These are phyloP conservation scores for Fusarium equiseti DNA, from an alignment of 2,329 filamentous ascomycete genomes.

Conservation along the genomic window DNA sequence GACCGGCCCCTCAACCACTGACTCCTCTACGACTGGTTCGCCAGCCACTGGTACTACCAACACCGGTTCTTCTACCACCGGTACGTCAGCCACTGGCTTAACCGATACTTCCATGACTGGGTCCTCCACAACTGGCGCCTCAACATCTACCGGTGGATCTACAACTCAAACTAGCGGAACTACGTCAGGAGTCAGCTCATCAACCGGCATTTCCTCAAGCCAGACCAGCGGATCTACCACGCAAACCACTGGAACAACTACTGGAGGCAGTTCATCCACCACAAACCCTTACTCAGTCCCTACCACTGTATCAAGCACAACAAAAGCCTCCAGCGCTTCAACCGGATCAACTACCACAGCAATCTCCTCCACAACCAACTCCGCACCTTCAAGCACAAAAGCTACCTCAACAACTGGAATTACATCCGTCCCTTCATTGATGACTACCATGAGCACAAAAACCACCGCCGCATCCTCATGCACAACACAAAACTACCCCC, in stretches of 20 bases:
- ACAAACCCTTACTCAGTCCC: neutral
- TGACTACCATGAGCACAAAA: slow-evolving; percentile 8
- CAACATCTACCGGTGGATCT: neutral
- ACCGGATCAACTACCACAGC: neutral
- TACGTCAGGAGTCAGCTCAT: neutral
- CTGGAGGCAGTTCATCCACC: neutral
- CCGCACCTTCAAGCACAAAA: neutral
- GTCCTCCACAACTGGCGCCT: neutral
- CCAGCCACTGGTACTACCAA: neutral
- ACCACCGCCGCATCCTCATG: neutral
- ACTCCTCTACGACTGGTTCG: neutral
- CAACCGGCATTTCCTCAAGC: neutral
- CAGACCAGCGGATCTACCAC: neutral
- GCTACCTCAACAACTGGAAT: neutral
- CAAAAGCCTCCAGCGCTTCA: neutral
- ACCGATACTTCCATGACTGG: neutral
- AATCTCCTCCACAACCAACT: neutral
- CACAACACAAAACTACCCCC: slow-evolving; percentile 5
- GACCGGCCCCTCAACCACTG: neutral
- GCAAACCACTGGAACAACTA: neutral
- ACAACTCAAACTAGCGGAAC: neutral
- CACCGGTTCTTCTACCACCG: neutral
- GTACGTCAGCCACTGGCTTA: neutral
- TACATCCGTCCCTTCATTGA: neutral
- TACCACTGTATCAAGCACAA: neutral